These are phyloP conservation scores for Solanum bukasovii DNA, from an alignment of 257 asterid species.

Conservation along the genomic window DNA sequence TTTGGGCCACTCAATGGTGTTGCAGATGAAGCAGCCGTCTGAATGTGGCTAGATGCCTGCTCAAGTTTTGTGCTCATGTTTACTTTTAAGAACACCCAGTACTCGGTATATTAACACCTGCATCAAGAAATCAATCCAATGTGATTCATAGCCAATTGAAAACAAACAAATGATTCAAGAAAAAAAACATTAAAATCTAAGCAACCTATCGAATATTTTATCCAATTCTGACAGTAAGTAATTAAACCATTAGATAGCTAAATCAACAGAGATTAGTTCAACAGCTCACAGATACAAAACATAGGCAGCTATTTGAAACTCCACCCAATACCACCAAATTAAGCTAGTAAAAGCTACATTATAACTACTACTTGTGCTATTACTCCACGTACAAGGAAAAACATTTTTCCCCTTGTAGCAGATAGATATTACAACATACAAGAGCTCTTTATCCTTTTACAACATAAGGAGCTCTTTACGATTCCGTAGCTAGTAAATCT, in stretches of 20 bases:
- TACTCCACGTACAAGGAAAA: neutral
- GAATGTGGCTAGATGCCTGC: constrained; percentile 32
- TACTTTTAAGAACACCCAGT: constrained; percentile 13
- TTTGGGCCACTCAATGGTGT: constrained; percentile 47
- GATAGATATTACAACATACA: neutral
- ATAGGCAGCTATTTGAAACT: neutral
- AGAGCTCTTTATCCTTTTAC: neutral
- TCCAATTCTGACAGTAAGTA: neutral
- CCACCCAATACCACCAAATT: neutral
- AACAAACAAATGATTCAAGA: neutral
- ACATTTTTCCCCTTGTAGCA: neutral
- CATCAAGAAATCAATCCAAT: neutral
- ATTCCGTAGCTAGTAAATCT: neutral
- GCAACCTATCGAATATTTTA: neutral
- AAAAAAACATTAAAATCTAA: neutral
- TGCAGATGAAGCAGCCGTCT: constrained; percentile 34
- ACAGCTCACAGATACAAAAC: neutral
- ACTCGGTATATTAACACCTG: neutral
- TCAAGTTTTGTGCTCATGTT: constrained; percentile 57
- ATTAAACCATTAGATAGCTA: neutral
- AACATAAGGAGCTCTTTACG: neutral
- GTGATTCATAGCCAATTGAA: neutral
- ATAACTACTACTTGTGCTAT: neutral
- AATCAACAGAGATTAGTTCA: neutral
- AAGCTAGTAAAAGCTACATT: neutral